These are phyloP conservation scores for Albugo candida DNA, from an alignment of 352 stramenopile genomes.

Conservation along the genomic window DNA sequence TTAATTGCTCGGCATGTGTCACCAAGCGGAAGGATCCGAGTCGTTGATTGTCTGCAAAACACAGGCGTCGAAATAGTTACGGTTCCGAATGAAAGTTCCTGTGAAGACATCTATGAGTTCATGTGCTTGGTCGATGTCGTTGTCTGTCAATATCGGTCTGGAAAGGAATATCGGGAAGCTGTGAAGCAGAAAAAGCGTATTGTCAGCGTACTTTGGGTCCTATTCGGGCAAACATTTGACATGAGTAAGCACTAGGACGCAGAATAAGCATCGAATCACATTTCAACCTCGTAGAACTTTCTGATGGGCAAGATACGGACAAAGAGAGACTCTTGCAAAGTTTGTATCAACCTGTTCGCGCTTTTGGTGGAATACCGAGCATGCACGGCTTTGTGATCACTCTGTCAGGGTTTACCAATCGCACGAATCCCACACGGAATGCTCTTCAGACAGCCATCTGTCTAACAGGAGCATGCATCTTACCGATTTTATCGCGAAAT, in stretches of 20 bases:
- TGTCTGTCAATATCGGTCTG: slow-evolving; percentile 58
- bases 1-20: no score
- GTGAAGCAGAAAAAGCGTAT: slow-evolving; percentile 43
- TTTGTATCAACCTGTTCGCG: slow-evolving; percentile 35
- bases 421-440: slow-evolving; percentile 51
- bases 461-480: slow-evolving; percentile 60
- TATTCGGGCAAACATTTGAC: slow-evolving; percentile 23
- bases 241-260: slow-evolving; percentile 6
- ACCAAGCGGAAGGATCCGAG: no score
- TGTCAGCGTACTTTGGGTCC: slow-evolving; percentile 65
- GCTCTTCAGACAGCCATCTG: slow-evolving; percentile 72
- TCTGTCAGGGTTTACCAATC: slow-evolving; percentile 61
- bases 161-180: slow-evolving; percentile 66
- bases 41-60: no score
- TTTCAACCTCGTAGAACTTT: slow-evolving; percentile 6
- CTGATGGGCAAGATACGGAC: background rate
- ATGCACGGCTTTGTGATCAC: slow-evolving; percentile 74
- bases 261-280: slow-evolving; percentile 4
- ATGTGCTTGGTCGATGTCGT: slow-evolving; percentile 12
- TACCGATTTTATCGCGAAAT: slow-evolving; percentile 57
- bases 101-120: no score
- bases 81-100: no score
- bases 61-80: background rate
- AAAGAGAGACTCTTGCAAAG: slow-evolving; percentile 13
- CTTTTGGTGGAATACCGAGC: slow-evolving; percentile 40